A percentile compares a stretch with the other conserved stretches of the same genome.
These are phyloP conservation scores for Cryomyces minteri DNA, from an alignment of 495 filamentous ascomycete species.

Conservation along the genomic window DNA sequence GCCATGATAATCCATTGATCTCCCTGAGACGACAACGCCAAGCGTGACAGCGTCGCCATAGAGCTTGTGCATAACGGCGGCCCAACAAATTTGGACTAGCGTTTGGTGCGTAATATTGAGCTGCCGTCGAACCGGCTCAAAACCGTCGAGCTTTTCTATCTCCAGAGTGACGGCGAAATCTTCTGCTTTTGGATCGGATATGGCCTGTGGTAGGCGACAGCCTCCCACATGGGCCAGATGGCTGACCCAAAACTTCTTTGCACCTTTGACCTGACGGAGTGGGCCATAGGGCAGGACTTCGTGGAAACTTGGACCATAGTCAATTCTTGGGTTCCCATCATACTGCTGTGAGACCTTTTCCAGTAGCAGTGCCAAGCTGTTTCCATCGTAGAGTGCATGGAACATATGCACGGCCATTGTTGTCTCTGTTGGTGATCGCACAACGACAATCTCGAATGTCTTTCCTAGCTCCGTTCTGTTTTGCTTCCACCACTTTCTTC, in stretches of 20 bases:
- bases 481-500: neutral
- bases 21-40: constrained; percentile 53
- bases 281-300: constrained; percentile 36
- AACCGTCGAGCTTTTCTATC: neutral
- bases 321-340: constrained; percentile 1
- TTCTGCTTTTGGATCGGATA: neutral
- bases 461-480: constrained; percentile 13
- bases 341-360: constrained; percentile 33
- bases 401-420: constrained; percentile 48
- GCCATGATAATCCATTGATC: constrained; percentile 42
- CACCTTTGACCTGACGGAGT: constrained; percentile 30
- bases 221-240: neutral
- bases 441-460: constrained; percentile 28
- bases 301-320: constrained; percentile 28
- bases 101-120: constrained; percentile 61
- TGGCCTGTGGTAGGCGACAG: neutral
- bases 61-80: constrained; percentile 29
- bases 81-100: constrained; percentile 53
- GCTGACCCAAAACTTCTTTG: constrained; percentile 47
- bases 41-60: constrained; percentile 26
- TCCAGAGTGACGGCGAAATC: neutral
- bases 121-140: constrained; percentile 26
- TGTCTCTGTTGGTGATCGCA: constrained; percentile 13
- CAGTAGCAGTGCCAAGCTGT: constrained; percentile 51
- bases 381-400: constrained; percentile 80